Conservation (phyloP, 2,329 filamentous ascomycete species). For the Alternaria tenuissima region DNA sequence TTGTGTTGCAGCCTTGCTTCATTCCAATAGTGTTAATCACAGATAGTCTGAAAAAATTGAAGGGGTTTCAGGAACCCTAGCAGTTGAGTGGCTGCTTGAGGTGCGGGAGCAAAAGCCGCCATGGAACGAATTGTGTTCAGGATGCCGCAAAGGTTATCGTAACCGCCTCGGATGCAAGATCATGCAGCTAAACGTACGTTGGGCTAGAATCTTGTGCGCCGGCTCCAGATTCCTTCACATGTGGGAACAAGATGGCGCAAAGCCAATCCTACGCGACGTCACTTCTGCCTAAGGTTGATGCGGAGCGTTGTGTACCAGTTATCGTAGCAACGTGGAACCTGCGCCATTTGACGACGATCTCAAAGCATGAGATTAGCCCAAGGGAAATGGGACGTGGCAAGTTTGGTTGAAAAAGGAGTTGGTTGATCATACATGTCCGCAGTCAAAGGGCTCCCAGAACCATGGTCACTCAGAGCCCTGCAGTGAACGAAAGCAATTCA, state of each 20-base stretch:
- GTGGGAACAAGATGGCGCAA: not conserved
- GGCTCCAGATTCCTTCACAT: not conserved
- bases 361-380: not conserved
- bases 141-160: not conserved
- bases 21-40: not conserved
- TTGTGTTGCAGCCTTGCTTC: slow-evolving; percentile 1
- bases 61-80: not conserved
- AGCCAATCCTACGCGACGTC: slow-evolving; percentile 7
- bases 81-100: not conserved
- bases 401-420: not conserved
- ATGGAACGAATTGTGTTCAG: not conserved
- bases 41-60: not conserved
- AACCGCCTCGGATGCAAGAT: slow-evolving; percentile 16
- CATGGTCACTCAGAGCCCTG: not conserved
- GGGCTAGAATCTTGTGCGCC: not conserved
- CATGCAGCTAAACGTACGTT: slow-evolving; percentile 12
- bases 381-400: not conserved
- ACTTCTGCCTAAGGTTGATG: slow-evolving; percentile 2
- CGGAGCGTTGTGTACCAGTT: slow-evolving; percentile 7
- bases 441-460: not conserved
- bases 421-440: not conserved
- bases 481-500: not conserved
- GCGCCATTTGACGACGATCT: not conserved
- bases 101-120: not conserved
- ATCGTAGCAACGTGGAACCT: slow-evolving; percentile 6